Percentiles rank a stretch among this genome's conserved stretches.
Conservation (phyloP, 371 early-diverging fungal species). For the Apophysomyces ossiformis region DNA sequence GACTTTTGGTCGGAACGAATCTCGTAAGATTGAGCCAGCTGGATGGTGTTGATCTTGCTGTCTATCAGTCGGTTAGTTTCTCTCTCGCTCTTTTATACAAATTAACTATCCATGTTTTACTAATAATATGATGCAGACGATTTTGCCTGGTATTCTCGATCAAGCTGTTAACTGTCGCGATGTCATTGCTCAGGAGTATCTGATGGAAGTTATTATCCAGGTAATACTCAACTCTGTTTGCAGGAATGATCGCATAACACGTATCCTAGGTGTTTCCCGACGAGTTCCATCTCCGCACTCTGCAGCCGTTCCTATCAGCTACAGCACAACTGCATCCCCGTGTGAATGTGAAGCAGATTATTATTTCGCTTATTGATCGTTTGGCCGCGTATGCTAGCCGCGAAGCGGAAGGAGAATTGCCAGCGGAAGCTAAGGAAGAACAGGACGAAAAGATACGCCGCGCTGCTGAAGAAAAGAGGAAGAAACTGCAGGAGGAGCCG, state of each 20-base stretch:
- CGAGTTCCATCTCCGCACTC: constrained; percentile 92
- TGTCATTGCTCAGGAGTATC: constrained; percentile 97
- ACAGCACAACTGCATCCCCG: constrained; percentile 88
- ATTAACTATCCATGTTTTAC: neutral
- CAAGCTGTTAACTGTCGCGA: constrained; percentile 96
- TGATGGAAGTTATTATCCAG: constrained; percentile 98
- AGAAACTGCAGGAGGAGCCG: constrained; percentile 28
- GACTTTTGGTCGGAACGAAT: constrained; percentile 95
- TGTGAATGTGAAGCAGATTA: constrained; percentile 94
- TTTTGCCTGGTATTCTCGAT: constrained; percentile 90
- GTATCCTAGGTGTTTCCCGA: constrained; percentile 83
- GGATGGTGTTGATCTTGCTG: constrained; percentile 81
- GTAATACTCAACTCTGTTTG: constrained; percentile 37
- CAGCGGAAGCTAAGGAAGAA: constrained; percentile 25
- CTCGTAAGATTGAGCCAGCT: constrained; percentile 92
- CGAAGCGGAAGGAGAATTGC: constrained; percentile 32
- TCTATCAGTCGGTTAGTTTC: constrained; percentile 71
- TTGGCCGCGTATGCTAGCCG: constrained; percentile 54
- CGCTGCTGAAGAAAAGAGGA: constrained; percentile 34
- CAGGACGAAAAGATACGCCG: constrained; percentile 30
- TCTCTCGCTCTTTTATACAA: constrained; percentile 6
- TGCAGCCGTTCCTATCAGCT: constrained; percentile 87
- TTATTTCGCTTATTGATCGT: constrained; percentile 92
- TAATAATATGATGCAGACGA: constrained; percentile 45
- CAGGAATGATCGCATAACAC: neutral